phyloP scores from a whole-genome alignment of 2,329 filamentous ascomycete genomes.

The Raffaelea arxii region DNA sequence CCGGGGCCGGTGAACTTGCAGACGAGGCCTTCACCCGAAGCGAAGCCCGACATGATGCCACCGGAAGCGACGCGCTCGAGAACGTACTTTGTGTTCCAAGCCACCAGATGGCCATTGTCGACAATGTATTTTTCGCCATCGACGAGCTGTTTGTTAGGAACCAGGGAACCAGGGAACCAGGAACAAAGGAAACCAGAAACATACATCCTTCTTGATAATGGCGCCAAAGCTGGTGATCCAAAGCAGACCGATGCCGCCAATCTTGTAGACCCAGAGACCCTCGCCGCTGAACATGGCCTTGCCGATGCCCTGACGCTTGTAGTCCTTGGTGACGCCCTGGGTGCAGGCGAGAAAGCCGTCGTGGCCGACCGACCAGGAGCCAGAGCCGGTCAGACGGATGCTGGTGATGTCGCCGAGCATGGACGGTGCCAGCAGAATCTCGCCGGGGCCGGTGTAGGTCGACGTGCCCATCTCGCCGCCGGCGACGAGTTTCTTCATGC shows the following conservation, averaged over 20 bases:
- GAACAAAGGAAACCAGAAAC: slow-evolving; percentile 22
- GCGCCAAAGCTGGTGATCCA: slow-evolving; percentile 94
- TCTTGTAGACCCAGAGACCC: slow-evolving; percentile 82
- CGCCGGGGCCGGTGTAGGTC: slow-evolving; percentile 79
- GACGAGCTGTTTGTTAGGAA: slow-evolving; percentile 40
- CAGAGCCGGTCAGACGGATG: slow-evolving; percentile 60
- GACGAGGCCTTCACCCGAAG: slow-evolving; percentile 77
- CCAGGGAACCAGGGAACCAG: no score
- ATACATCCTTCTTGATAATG: slow-evolving; percentile 86
- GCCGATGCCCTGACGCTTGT: slow-evolving; percentile 73
- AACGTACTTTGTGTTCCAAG: slow-evolving; percentile 93
- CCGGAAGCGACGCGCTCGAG: slow-evolving; percentile 85
- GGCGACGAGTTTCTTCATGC: slow-evolving; percentile 80
- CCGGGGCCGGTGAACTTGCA: slow-evolving; percentile 92
- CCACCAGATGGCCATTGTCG: slow-evolving; percentile 86
- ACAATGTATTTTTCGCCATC: slow-evolving; percentile 82
- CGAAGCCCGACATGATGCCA: slow-evolving; percentile 80
- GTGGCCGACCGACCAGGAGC: slow-evolving; percentile 75
- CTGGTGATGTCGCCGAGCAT: slow-evolving; percentile 79
- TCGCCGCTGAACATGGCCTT: slow-evolving; percentile 95
- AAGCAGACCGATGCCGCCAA: slow-evolving; percentile 68
- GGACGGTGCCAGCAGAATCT: slow-evolving; percentile 73
- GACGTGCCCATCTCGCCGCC: slow-evolving; percentile 73
- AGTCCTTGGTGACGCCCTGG: slow-evolving; percentile 77
- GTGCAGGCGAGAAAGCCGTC: slow-evolving; percentile 83